Evolutionary conservation across 2,329 filamentous ascomycete genomes (phyloP).

Genomic region (Biscogniauxia marginata): DNA sequence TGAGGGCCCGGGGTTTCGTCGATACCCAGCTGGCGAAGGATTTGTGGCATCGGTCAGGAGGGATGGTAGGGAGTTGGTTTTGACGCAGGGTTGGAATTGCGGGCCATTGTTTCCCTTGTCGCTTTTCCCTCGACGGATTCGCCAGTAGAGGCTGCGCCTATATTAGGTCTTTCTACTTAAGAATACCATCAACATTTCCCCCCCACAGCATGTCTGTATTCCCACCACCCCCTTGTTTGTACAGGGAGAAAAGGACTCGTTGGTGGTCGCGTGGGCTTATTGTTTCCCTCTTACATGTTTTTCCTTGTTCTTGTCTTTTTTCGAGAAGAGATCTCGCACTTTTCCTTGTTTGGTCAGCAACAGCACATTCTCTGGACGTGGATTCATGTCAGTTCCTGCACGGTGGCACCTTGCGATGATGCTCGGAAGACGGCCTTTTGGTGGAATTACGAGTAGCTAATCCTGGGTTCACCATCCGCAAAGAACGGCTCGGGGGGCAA

Average conservation of each 20-base stretch:
- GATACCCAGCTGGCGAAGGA: conserved; percentile 32
- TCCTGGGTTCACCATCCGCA: neutral
- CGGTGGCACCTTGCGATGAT: neutral
- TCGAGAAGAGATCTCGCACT: conserved; percentile 28
- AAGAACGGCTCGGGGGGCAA: neutral
- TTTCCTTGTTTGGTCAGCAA: conserved; percentile 30
- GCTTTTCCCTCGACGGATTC: conserved; percentile 23
- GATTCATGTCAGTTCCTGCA: conserved; percentile 13
- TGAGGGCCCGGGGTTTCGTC: conserved; percentile 26
- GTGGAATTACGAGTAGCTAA: conserved; percentile 14
- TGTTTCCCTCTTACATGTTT: conserved; percentile 23
- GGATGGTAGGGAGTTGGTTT: conserved; percentile 33
- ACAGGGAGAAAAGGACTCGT: conserved; percentile 26
- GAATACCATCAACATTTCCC: conserved; percentile 28
- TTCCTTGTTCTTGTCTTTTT: conserved; percentile 29
- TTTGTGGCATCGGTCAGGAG: conserved; percentile 32
- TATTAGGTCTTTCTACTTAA: conserved; percentile 28
- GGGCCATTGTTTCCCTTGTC: conserved; percentile 28
- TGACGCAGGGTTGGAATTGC: conserved; percentile 32
- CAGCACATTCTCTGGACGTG: conserved; percentile 18
- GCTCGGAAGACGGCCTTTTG: conserved; percentile 2
- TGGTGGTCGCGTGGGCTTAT: conserved; percentile 27
- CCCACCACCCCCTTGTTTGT: conserved; percentile 23
- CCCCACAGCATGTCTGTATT: conserved; percentile 23
- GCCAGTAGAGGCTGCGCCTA: conserved; percentile 27